These are phyloP conservation scores for Lasiodiplodia hormozganensis DNA, from an alignment of 2,329 filamentous ascomycete genomes.

Conservation along the genomic window DNA sequence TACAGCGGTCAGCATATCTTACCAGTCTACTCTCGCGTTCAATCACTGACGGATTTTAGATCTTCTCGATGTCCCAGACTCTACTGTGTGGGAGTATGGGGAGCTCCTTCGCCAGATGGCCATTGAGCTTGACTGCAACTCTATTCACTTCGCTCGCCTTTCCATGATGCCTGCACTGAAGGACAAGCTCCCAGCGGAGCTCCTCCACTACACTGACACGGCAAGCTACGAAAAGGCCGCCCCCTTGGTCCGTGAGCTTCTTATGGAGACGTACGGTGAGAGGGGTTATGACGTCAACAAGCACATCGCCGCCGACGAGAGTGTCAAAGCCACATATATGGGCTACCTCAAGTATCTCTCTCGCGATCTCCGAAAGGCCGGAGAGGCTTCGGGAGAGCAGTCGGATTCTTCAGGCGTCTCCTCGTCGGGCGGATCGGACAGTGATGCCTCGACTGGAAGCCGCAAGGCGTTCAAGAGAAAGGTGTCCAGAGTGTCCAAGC, in stretches of 20 bases:
- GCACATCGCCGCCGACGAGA: conserved; percentile 37
- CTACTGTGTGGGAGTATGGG: conserved; percentile 51
- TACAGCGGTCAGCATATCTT: conserved; percentile 43
- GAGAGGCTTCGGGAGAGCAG: conserved; percentile 17
- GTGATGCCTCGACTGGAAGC: conserved; percentile 26
- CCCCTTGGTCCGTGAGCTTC: conserved; percentile 36
- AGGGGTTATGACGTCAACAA: conserved; percentile 42
- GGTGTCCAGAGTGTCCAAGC: conserved; percentile 37
- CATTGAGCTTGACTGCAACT: conserved; percentile 39
- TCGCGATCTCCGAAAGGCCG: conserved; percentile 34
- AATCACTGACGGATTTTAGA: conserved; percentile 35
- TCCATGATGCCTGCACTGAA: conserved; percentile 26
- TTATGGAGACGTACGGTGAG: conserved; percentile 37
- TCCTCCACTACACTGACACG: conserved; percentile 37
- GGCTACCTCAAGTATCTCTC: conserved; percentile 40
- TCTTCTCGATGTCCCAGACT: conserved; percentile 51
- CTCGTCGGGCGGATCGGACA: conserved; percentile 16
- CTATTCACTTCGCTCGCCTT: conserved; percentile 48
- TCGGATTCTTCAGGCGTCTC: conserved; percentile 19
- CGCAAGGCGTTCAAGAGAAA: conserved; percentile 35
- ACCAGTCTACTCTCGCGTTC: not conserved
- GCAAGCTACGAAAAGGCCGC: conserved; percentile 34
- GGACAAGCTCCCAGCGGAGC: conserved; percentile 36
- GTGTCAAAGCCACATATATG: conserved; percentile 35
- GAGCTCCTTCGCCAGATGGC: conserved; percentile 47